A percentile compares a stretch with the other conserved stretches of the same genome.
Conservation (phyloP, 1,284 basidiomycete genomes). For the Ceratobasidium sp. region DNA sequence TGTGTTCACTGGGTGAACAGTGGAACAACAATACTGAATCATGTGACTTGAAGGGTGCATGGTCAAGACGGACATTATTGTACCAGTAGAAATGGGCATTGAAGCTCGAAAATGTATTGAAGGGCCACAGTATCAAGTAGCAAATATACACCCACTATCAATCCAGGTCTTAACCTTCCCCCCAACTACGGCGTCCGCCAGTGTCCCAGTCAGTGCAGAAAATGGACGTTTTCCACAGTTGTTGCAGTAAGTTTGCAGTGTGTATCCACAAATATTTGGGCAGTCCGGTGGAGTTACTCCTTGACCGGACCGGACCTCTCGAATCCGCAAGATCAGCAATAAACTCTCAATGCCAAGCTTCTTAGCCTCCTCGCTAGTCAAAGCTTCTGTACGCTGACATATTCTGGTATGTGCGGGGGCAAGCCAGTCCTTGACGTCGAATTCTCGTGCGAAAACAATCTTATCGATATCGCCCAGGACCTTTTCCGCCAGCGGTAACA, state of each 20-base stretch:
- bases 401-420: constrained; percentile 56
- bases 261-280: neutral
- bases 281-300: neutral
- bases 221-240: neutral
- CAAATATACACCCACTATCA: neutral
- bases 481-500: neutral
- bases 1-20: no score
- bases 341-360: constrained; percentile 51
- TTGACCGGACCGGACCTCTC: neutral
- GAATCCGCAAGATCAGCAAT: neutral
- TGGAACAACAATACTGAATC: no score
- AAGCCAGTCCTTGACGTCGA: constrained; percentile 57
- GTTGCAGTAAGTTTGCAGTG: neutral
- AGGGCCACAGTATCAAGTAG: neutral
- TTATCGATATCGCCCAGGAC: constrained; percentile 54
- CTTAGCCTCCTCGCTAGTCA: constrained; percentile 55
- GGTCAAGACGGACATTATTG: no score
- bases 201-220: neutral
- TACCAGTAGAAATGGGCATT: no score
- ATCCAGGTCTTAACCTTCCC: constrained; percentile 8
- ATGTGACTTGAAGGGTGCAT: no score
- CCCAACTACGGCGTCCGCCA: neutral
- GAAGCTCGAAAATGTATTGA: no score
- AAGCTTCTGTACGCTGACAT: constrained; percentile 53
- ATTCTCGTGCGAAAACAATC: constrained; percentile 56